Conservation (phyloP, 2,329 filamentous ascomycete species). For the Biscogniauxia marginata region DNA sequence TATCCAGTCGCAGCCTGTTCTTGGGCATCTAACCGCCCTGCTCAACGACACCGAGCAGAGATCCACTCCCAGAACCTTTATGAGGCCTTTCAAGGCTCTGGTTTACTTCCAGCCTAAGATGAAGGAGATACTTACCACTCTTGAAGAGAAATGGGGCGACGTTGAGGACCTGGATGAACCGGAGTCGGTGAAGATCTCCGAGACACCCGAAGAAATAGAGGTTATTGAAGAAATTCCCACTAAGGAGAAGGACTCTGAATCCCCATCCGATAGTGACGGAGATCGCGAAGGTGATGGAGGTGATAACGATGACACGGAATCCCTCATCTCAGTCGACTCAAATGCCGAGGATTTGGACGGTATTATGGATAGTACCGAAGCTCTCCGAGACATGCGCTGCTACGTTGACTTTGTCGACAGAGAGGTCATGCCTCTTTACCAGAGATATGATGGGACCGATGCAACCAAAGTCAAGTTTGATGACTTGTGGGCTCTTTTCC, state of each 20-base stretch:
- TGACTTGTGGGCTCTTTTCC: constrained; percentile 44
- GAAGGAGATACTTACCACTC: constrained; percentile 36
- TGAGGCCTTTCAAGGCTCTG: constrained; percentile 41
- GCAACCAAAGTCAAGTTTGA: constrained; percentile 38
- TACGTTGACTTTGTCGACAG: constrained; percentile 45
- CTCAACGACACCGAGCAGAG: constrained; percentile 37
- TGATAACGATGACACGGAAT: constrained; percentile 32
- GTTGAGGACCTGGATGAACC: constrained; percentile 34
- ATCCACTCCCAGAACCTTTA: constrained; percentile 39
- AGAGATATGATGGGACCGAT: constrained; percentile 24
- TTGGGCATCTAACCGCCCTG: constrained; percentile 38
- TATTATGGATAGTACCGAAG: constrained; percentile 40
- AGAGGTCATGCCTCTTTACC: constrained; percentile 39
- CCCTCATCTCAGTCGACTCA: constrained; percentile 37
- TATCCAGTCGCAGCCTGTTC: constrained; percentile 41
- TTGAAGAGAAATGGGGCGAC: constrained; percentile 43
- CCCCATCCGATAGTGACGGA: constrained; percentile 3
- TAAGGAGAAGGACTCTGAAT: constrained; percentile 10
- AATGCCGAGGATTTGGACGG: constrained; percentile 36
- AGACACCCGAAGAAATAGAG: constrained; percentile 31
- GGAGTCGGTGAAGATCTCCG: constrained; percentile 22
- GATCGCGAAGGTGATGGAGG: constrained; percentile 34
- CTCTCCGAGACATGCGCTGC: constrained; percentile 41
- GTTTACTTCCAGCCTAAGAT: constrained; percentile 43
- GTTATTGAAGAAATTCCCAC: constrained; percentile 21